A percentile compares a stretch with the other conserved stretches of the same genome.
These are phyloP conservation scores for Calonectria hongkongensis DNA, from an alignment of 2,329 filamentous ascomycete species.

Conservation along the genomic window DNA sequence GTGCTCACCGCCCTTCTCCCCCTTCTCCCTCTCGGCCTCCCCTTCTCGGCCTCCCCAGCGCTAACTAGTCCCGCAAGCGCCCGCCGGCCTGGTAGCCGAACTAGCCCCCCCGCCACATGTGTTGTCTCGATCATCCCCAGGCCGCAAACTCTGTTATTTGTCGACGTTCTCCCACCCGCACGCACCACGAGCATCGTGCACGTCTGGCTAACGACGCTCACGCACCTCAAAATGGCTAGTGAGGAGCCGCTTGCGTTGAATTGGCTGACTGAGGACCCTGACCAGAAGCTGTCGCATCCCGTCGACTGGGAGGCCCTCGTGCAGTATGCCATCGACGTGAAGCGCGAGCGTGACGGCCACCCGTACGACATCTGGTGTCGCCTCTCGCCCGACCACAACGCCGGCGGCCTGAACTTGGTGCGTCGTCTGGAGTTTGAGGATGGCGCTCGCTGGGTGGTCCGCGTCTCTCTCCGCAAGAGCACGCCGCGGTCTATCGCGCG, in stretches of 20 bases:
- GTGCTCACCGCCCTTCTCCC: neutral
- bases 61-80: conserved; percentile 14
- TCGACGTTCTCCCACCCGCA: conserved; percentile 8
- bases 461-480: conserved; percentile 16
- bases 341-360: conserved; percentile 1
- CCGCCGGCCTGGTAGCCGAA: conserved; percentile 15
- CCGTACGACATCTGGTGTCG: neutral
- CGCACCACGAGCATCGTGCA: conserved; percentile 10
- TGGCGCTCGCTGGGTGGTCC: neutral
- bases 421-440: conserved; percentile 10
- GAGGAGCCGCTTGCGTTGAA: conserved; percentile 20
- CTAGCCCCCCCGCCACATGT: conserved; percentile 14
- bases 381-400: conserved; percentile 13
- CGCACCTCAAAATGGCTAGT: conserved; percentile 23
- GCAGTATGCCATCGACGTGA: neutral
- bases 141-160: conserved; percentile 18
- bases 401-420: conserved; percentile 10
- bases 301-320: conserved; percentile 25
- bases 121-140: neutral
- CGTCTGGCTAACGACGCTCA: conserved; percentile 11
- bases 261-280: conserved; percentile 19
- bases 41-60: conserved; percentile 8
- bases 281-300: conserved; percentile 18
- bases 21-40: neutral
- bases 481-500: conserved; percentile 11